These are phyloP conservation scores for Striga asiatica DNA, from an alignment of 257 asterid genomes.

Conservation along the genomic window DNA sequence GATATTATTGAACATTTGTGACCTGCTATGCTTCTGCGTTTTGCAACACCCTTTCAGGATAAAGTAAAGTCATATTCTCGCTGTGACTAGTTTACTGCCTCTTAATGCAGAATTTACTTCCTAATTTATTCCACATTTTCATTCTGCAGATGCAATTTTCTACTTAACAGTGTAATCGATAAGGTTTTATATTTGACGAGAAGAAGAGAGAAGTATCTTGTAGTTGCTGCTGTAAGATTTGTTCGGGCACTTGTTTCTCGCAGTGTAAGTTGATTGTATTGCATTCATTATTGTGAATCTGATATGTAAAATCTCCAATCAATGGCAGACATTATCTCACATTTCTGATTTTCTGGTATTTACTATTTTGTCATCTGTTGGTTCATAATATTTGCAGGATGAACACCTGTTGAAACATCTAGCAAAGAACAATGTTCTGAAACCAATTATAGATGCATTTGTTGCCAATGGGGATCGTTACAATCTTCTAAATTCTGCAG, in stretches of 20 bases:
- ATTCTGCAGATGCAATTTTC: slow-evolving; percentile 72
- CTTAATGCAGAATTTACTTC: slow-evolving; percentile 1
- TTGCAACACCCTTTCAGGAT: slow-evolving; percentile 89
- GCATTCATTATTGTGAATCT: not conserved
- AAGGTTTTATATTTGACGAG: slow-evolving; percentile 73
- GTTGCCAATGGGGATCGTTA: slow-evolving; percentile 84
- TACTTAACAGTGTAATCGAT: slow-evolving; percentile 72
- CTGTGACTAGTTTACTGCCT: slow-evolving; percentile 1
- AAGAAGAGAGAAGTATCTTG: slow-evolving; percentile 86
- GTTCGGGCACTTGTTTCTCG: slow-evolving; percentile 76
- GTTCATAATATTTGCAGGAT: slow-evolving; percentile 52
- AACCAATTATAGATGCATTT: slow-evolving; percentile 77
- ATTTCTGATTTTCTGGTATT: not conserved
- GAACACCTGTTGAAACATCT: slow-evolving; percentile 79
- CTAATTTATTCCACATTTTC: slow-evolving; percentile 7
- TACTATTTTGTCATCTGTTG: not conserved
- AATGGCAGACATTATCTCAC: not conserved
- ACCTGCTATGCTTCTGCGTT: slow-evolving; percentile 87
- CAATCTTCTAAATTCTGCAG: slow-evolving; percentile 90
- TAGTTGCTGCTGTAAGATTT: slow-evolving; percentile 90
- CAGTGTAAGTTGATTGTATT: slow-evolving; percentile 53
- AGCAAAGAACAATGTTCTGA: slow-evolving; percentile 64
- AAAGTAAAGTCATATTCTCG: slow-evolving; percentile 45
- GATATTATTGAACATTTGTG: slow-evolving; percentile 75
- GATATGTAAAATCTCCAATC: not conserved